Base-by-base conservation (phyloP, 2,329 filamentous ascomycete genomes). In the Exophiala sideris region DNA sequence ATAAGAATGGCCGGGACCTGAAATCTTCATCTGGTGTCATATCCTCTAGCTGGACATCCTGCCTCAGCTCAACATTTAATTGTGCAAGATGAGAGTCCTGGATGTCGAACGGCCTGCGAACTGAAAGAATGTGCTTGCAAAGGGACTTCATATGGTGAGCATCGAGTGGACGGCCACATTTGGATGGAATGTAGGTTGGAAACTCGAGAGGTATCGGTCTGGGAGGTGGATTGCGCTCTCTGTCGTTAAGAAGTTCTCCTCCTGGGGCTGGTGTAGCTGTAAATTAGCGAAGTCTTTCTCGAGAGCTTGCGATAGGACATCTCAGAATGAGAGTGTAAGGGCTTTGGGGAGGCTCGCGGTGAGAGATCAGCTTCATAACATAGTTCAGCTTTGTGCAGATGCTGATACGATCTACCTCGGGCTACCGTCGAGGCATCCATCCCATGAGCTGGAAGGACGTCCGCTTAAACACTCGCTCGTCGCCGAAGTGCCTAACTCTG, bases 161-260 rank as follows among this genome's bases (percentile, higher is more conserved):
- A 9, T 65, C 65, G 64, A 72, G 72, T 55, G 69, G 50, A 7
- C 63, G 55, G 34, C 64, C 45, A n/a, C 63, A 65, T 60, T 62
- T 65, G 58, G 72, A 70, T 33, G 75, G 72, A 24, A 66, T 61
- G 57, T 78, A 75, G 49, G 65, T 64, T 32, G 80, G 80, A 60
- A 83, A 82, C 49, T 77, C 77, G 44, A 81, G 70, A 16, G 74
- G 73, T 21, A 74, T 78, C 33, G 79, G 74, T 54, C 66, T 67
- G 33, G 76, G 66, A 42, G 80, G 80, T 36, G 79, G 76, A 40
- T 67, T 63, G 56, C 79, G 74, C 62, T 75, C 73, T 59, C 70
- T 71, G 40, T 72, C 67, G 10, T 50, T 24, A 21, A 59, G 41
- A 4, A 34, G 39, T 5, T 50, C 50, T n/a, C 56, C 48, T 21